Evolutionary conservation across 441 rosid species (phyloP), one percentile per base, ranked within the genome.

Genomic region (Populus hybrid): DNA sequence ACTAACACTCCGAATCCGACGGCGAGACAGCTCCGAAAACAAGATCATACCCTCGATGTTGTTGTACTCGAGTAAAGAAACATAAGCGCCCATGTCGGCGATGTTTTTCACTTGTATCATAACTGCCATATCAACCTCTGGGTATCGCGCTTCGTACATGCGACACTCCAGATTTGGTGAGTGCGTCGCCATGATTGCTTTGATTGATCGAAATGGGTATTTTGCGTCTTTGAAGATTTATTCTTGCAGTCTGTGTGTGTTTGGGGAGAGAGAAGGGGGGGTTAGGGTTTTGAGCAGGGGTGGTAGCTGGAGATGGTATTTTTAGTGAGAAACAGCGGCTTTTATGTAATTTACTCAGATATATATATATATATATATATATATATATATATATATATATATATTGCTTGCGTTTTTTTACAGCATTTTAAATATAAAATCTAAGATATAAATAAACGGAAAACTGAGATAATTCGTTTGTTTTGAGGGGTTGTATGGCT

Each of bases 81-180:
- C 98, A 73, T 94, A 94, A 1, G 99, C 99, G 36, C 97, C 98
- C 98, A 92, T 95, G 83, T 95, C 98, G 42, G 97, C 98, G 81
- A 95, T 92, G 88, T 80, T 91, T 81, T 95, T 95, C 71, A 95
- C 99, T 82, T 95, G 98, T 50, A 95, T 94, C 99, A 95, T 95
- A 74, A 95, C 99, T 34, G 97, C 98, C 95, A 91, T 94, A 83
- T 92, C 99, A 69, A 95, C 94, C 82, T 92, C 97, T 38, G 98
- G 98, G 71, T 96, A 96, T 89, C 77, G 84, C 3, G 97, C 82
- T 81, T 94, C 98, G 89, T 92, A 95, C 98, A 94, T 95, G 66
- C 98, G 89, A 80, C 99, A 96, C 85, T 94, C 99, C 6, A 96
- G 91, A 81, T 89, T 95, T 57, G 94, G 84, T 4, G 87, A 42